Conservation (phyloP, 257 asterid genomes). For the Perilla frutescens region DNA sequence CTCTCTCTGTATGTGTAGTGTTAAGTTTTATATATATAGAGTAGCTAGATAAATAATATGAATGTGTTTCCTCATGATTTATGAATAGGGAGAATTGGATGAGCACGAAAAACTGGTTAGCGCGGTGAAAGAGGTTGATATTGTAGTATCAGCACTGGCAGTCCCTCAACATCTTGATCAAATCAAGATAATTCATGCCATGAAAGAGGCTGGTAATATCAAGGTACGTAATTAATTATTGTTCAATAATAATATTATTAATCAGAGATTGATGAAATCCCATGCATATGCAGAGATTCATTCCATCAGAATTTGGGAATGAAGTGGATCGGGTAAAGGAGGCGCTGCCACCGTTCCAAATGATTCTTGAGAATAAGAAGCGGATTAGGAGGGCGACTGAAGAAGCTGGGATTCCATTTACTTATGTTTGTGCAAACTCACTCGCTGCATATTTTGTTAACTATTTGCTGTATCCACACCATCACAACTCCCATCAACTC, state of each 20-base stretch:
- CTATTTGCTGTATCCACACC: slow-evolving; percentile 41
- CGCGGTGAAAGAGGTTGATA: slow-evolving; percentile 40
- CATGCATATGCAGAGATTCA: slow-evolving; percentile 37
- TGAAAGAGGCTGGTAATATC: slow-evolving; percentile 46
- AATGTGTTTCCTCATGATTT: neutral
- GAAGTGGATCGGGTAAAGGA: slow-evolving; percentile 45
- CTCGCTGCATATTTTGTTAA: slow-evolving; percentile 47
- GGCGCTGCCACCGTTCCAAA: slow-evolving; percentile 41
- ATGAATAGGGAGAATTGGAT: slow-evolving; percentile 40
- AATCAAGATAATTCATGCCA: slow-evolving; percentile 41
- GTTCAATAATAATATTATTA: too few species aligned
- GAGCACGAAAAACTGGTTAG: slow-evolving; percentile 42
- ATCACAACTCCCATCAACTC: slow-evolving; percentile 12
- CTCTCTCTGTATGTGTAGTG: too few species aligned
- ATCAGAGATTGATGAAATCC: too few species aligned
- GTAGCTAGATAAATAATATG: neutral
- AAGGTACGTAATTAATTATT: slow-evolving; percentile 30
- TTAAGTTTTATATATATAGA: neutral
- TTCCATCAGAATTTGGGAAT: slow-evolving; percentile 52
- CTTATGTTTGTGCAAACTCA: slow-evolving; percentile 44
- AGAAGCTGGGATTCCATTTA: slow-evolving; percentile 46
- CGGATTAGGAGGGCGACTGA: slow-evolving; percentile 48
- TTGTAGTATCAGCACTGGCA: slow-evolving; percentile 48
- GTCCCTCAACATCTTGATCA: slow-evolving; percentile 54
- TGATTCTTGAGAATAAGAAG: slow-evolving; percentile 41